Evolutionary conservation across 1,139 yeast genomes (phyloP), one percentile per base, ranked within the genome.

Genomic region (Zygoascus hellenicus): DNA sequence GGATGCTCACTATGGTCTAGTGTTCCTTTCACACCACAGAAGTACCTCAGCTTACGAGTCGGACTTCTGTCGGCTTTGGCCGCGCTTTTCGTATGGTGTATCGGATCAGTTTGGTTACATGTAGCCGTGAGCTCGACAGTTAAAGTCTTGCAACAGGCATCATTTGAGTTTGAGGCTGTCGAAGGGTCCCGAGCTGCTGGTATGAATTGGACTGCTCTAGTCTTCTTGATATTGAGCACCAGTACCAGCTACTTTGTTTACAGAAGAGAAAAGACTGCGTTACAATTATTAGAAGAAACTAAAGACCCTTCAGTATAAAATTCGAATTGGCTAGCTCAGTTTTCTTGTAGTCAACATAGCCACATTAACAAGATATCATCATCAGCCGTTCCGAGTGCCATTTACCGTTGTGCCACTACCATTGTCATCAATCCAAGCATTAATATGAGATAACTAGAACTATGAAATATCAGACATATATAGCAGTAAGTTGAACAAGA

Each of bases 101-200:
- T 81, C 40, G 88, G 88, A 0, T 73, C 87, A 1, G 80, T 83
- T 76, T 74, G 87, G 69, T 75, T 76, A 45, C 81, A 80, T 54
- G 81, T 81, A 42, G 85, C 85, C 0, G 71, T 74, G 0, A 68
- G 67, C 38, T 68, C 83, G 0, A 72, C 77, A 2, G 56, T 62
- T 2, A 57, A 61, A 5, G 59, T 81, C 43, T 72, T 80, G 1
- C 69, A 72, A 1, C 64, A 69, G 1, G 72, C 86, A 2, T 79
- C 86, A 32, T 69, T 80, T 72, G 68, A 78, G 3, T 59, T 83
- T 0, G 46, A 57, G 5, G 78, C 76, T 0, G 56, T 60, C 5
- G 59, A 62, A 4, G 92, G 92, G 1, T 56, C 51, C 1, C 69
- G 83, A 47, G 85, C 89, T 0, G 70, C 73, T 16, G 72, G 76